Evolutionary conservation across 306 rosid species (phyloP), one percentile per base, ranked within the genome.

Genomic region (Lathyrus tuberosus): DNA sequence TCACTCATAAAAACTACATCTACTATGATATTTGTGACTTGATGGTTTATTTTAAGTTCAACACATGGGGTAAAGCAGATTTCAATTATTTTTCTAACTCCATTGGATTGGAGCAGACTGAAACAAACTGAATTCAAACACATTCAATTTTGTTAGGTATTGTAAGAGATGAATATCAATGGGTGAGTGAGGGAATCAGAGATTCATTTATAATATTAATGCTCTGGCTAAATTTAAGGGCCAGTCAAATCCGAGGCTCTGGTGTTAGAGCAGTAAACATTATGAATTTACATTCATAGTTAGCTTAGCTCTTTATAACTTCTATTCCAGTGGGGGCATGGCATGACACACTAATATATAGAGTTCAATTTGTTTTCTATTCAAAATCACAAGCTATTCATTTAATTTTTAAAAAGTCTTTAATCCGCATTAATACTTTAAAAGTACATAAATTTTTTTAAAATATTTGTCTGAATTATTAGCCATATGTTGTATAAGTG

Each of bases 101-200:
- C 67, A 76, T 71, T 76, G 65, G 75, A 71, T 53, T 53, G 67
- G 62, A 1, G 73, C 78, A 75, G 73, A 38, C 69, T 28, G 72
- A 68, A 61, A 15, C 67, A 35, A 69, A 54, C 42, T 38, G 70
- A 20, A 31, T 41, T 71, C 70, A 60, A 18, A 57, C 42, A 33
- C 76, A 77, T 70, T 71, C 56, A 80, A 66, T 81, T 49, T 67
- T 66, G 78, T 76, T 80, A 80, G 81, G 84, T 76, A 52, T 59
- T 75, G 71, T 24, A 66, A 63, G 71, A 70, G 76, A 64, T 17
- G 73, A 68, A 14, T 7, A 49, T 66, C 65, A 44, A 38, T 78
- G 5, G 46, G 72, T 65, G 65, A 62, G 76, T 16, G 41, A 75
- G 51, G n/a, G 44, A 67, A 61, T 67, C 31, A n/a, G 38, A 58